Percentiles rank a stretch among this genome's conserved stretches.
Evolutionary conservation across 2,329 filamentous ascomycete genomes (phyloP).

Genomic region (Fonsecaea erecta): DNA sequence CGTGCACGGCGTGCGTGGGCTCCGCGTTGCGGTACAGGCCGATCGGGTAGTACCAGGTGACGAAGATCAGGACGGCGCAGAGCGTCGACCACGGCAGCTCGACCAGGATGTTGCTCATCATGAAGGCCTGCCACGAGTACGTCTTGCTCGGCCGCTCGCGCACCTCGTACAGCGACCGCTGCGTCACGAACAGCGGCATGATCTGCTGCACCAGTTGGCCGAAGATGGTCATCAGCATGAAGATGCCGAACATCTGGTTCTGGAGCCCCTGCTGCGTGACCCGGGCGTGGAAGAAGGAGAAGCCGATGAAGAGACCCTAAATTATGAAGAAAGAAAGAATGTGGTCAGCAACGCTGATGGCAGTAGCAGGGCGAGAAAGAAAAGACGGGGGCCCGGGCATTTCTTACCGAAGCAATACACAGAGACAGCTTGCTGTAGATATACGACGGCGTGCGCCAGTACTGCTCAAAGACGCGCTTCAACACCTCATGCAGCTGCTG

Average conservation of each 20-base stretch:
- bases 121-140: constrained; percentile 76
- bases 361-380: not conserved
- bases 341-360: too few relatives aligned
- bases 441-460: constrained; percentile 88
- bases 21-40: constrained; percentile 52
- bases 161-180: constrained; percentile 63
- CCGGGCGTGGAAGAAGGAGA: constrained; percentile 76
- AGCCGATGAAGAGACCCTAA: constrained; percentile 76
- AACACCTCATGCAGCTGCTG: constrained; percentile 71
- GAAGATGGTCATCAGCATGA: constrained; percentile 83
- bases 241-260: constrained; percentile 90
- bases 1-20: constrained; percentile 46
- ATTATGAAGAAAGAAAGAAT: too few relatives aligned
- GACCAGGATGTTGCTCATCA: constrained; percentile 71
- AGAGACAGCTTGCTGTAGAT: constrained; percentile 81
- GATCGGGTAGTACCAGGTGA: constrained; percentile 71
- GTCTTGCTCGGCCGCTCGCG: constrained; percentile 68
- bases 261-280: constrained; percentile 80
- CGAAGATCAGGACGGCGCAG: constrained; percentile 66
- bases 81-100: constrained; percentile 71
- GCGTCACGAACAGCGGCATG: constrained; percentile 63
- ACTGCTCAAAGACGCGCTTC: constrained; percentile 81
- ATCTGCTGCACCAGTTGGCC: constrained; percentile 61
- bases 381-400: not conserved
- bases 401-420: constrained; percentile 58